phyloP scores from a whole-genome alignment of 768 basidiomycete genomes.

The Clathrus columnatus region DNA sequence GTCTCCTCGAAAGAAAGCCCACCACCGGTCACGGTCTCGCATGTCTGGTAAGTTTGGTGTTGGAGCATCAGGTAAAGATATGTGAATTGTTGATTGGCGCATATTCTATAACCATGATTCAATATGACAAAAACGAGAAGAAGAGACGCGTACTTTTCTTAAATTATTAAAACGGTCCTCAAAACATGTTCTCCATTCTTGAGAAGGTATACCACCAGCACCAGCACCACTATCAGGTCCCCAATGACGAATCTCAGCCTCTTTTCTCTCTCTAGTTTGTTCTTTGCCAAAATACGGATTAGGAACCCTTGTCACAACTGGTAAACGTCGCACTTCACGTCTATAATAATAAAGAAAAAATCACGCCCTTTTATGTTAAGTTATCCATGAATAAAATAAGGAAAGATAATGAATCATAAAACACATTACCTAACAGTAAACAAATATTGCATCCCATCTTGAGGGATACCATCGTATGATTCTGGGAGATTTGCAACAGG shows the following conservation, averaged over 20 bases:
- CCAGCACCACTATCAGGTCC: conserved; percentile 9
- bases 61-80: conserved; percentile 10
- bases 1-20: conserved; percentile 63
- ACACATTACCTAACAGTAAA: conserved; percentile 62
- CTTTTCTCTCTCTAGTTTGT: conserved; percentile 12
- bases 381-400: conserved; percentile 11
- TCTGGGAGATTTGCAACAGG: conserved; percentile 76
- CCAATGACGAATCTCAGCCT: too few species aligned
- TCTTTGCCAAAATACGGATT: conserved; percentile 51
- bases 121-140: conserved; percentile 11
- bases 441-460: conserved; percentile 71
- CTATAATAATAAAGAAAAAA: conserved; percentile 27
- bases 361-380: neutral
- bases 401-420: neutral
- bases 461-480: conserved; percentile 55
- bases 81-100: conserved; percentile 31
- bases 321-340: conserved; percentile 60
- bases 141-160: conserved; percentile 39
- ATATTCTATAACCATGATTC: conserved; percentile 42
- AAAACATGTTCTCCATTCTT: conserved; percentile 57
- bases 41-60: conserved; percentile 49
- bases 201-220: conserved; percentile 42
- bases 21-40: conserved; percentile 70
- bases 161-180: conserved; percentile 56
- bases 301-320: conserved; percentile 50